Evolutionary conservation across 805 yeast genomes (phyloP), one percentile per base, ranked within the genome.

Genomic region (Sugiyamaella qingdaonensis): DNA sequence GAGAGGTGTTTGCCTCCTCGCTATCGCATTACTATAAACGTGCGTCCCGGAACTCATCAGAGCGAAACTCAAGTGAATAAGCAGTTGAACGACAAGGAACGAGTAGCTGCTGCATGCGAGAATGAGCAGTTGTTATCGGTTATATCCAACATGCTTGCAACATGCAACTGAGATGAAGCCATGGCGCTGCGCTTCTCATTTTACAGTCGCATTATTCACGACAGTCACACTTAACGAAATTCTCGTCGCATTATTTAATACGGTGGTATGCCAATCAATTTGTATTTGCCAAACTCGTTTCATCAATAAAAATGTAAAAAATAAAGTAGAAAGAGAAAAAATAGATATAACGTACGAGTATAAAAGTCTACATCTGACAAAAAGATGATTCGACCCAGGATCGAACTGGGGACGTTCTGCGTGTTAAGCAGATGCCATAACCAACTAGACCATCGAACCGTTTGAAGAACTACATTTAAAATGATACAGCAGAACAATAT

Each of bases 401-500:
- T 92, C 97, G 97, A 92, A 92, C 97, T 90, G 97, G 97, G 97
- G 97, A 92, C 97, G 90, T 88, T 88, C 94, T 89, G 96, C 97
- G 97, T 91, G 97, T 91, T 89, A 91, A 88, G 97, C 97, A 90
- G 94, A 88, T 87, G 97, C 96, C 97, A 91, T 91, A 83, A 90
- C 97, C 97, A 76, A 90, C 97, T 90, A 90, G 96, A 90, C 97
- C 97, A 90, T 90, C 85, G 82, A 84, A 84, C 94, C 94, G n/a
- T n/a, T n/a, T n/a, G n/a, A n/a, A n/a, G n/a, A n/a, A n/a, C n/a
- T n/a, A n/a, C 18, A 4, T 16, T 34, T 34, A 4, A n/a, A 34
- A 13, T 13, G 18, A 34, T 4, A 13, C 3, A 8, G 8, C 9
- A 8, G 39, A 24, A 24, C 7, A 24, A n/a, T n/a, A n/a, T n/a